phyloP scores from a whole-genome alignment of 177 flowering plant genomes.

The Vitis hybrid region DNA sequence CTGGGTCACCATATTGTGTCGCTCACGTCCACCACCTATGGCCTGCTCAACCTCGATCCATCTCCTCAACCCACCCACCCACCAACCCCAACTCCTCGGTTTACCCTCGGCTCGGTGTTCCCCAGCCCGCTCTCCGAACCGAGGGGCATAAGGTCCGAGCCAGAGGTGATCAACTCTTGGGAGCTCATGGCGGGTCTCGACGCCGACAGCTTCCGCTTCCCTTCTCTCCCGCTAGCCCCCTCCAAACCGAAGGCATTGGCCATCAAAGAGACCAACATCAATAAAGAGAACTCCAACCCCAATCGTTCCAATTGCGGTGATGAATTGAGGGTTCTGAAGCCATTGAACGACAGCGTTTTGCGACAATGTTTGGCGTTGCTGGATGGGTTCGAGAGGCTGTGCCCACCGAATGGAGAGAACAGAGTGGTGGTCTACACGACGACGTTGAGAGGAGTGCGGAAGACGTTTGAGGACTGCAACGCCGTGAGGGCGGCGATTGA shows the following conservation, averaged over 20 bases:
- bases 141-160: conserved; percentile 26
- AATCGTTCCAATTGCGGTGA: conserved; percentile 8
- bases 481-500: conserved; percentile 62
- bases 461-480: conserved; percentile 82
- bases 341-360: not conserved
- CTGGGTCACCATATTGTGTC: conserved; percentile 87
- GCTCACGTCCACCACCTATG: conserved; percentile 95
- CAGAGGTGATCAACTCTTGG: conserved; percentile 87
- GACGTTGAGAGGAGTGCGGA: conserved; percentile 71
- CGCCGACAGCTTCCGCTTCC: conserved; percentile 62
- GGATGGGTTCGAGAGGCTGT: conserved; percentile 40
- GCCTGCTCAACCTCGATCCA: conserved; percentile 76
- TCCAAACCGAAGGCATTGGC: conserved; percentile 15
- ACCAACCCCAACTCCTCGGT: conserved; percentile 28
- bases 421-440: conserved; percentile 81
- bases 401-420: conserved; percentile 71
- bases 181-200: conserved; percentile 96
- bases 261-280: not conserved
- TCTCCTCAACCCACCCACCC: conserved; percentile 25
- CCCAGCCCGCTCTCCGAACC: conserved; percentile 36
- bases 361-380: conserved; percentile 2
- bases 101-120: conserved; percentile 30
- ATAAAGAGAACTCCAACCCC: conserved; percentile 46
- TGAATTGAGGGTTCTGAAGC: not conserved
- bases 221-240: conserved; percentile 25